Evolutionary conservation across 2,329 filamentous ascomycete genomes (phyloP), one percentile per base, ranked within the genome.

Genomic region (Ascochyta clinopodiicola): DNA sequence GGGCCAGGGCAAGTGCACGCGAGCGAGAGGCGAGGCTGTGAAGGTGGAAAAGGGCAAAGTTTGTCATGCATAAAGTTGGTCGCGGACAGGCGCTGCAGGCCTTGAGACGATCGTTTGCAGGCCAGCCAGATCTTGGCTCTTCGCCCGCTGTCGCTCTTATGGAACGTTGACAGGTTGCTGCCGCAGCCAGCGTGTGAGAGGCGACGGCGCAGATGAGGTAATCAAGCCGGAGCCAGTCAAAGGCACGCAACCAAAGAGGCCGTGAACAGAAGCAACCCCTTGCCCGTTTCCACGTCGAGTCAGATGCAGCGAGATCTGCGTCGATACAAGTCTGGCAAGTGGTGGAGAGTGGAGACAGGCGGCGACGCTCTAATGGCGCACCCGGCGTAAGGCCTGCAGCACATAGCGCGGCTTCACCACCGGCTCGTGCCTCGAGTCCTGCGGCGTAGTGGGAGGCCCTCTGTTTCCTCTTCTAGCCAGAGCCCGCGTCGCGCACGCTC

Each of bases 351-450:
- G 62, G 68, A 63, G 62, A 68, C 62, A 52, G 46, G 46, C 52
- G 52, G 46, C 52, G 52, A 56, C 39, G 42, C 52, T 56, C 52
- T 51, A 43, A 56, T 56, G 46, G 52, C 47, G 52, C 52, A 37
- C 46, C 52, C 52, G 47, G 63, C 57, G 56, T 62, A 59, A 60
- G 57, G 61, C 63, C 66, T 67, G 64, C 66, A 67, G 59, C 61
- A 64, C 61, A 66, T 64, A 59, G 63, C 65, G 65, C 64, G 44
- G 66, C 63, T 67, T 68, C 66, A 70, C 58, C 63, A 61, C 65
- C 64, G 68, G 70, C 70, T 72, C 68, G 69, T 73, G 70, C 71
- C 65, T 71, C 60, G 61, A 72, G 61, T 64, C 46, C 64, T 70
- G 67, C 67, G 65, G 63, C 65, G 51, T 65, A 64, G 64, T 62